Evolutionary conservation across 371 early-diverging fungal genomes (phyloP).

Genomic region (Parasitella parasitica): DNA sequence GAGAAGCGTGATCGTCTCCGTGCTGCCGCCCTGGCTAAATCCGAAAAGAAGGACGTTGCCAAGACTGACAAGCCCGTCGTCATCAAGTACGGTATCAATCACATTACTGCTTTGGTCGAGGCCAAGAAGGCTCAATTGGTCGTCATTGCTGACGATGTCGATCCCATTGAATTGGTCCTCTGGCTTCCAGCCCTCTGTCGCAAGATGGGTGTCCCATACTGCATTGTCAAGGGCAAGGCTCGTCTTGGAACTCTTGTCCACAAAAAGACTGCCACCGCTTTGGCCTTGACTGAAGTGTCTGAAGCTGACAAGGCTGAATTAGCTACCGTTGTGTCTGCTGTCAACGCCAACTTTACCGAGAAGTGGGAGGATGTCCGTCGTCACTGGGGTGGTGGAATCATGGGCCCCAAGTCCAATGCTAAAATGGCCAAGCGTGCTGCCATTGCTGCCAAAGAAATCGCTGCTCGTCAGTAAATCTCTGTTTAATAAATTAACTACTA

Average conservation of each 20-base stretch:
- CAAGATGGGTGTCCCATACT: slow-evolving; percentile 99
- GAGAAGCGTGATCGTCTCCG: slow-evolving; percentile 96
- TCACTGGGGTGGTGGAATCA: slow-evolving; percentile 97
- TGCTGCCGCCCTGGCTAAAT: slow-evolving; percentile 79
- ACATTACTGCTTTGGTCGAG: slow-evolving; percentile 97
- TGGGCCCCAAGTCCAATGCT: slow-evolving; percentile 91
- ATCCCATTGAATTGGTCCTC: slow-evolving; percentile 98
- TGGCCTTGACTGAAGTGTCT: slow-evolving; percentile 94
- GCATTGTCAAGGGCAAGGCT: slow-evolving; percentile 97
- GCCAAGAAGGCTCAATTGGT: slow-evolving; percentile 99
- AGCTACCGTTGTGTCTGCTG: slow-evolving; percentile 83
- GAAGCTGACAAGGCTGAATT: slow-evolving; percentile 96
- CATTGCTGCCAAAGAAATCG: slow-evolving; percentile 66
- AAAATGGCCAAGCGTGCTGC: slow-evolving; percentile 79
- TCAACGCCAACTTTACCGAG: slow-evolving; percentile 93
- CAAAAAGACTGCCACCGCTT: slow-evolving; percentile 98
- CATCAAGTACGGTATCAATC: slow-evolving; percentile 99
- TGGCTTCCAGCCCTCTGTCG: slow-evolving; percentile 99
- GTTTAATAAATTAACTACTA: not conserved
- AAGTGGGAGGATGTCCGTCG: slow-evolving; percentile 91
- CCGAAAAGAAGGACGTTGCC: slow-evolving; percentile 85
- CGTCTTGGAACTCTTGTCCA: slow-evolving; percentile 98
- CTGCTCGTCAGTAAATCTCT: slow-evolving; percentile 49
- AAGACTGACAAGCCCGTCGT: slow-evolving; percentile 93
- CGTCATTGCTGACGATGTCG: slow-evolving; percentile 99